Conservation (phyloP, 2,329 filamentous ascomycete genomes). For the Cordyceps cicadae region DNA sequence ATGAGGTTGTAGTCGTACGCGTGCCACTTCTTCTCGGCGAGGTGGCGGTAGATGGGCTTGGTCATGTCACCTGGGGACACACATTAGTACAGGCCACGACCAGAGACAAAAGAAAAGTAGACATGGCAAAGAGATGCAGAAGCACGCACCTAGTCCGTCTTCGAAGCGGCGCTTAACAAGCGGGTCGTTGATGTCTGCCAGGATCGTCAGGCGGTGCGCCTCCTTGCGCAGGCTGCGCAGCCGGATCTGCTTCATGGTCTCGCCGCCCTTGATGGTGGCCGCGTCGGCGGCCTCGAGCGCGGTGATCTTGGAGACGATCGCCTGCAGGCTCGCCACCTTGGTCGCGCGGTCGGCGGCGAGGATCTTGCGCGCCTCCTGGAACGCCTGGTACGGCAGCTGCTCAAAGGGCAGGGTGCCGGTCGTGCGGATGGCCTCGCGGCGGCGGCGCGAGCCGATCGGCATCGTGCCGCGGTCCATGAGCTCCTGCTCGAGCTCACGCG, state of each 20-base stretch:
- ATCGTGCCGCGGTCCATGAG: conserved; percentile 60
- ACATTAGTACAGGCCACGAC: neutral
- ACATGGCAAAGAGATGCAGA: conserved; percentile 17
- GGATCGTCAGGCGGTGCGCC: conserved; percentile 73
- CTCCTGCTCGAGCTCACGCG: conserved; percentile 49
- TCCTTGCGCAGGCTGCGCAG: conserved; percentile 24
- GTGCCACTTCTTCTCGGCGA: conserved; percentile 83
- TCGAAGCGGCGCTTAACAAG: conserved; percentile 89
- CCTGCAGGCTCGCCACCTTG: conserved; percentile 67
- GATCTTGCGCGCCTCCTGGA: conserved; percentile 87
- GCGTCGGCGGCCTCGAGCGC: conserved; percentile 52
- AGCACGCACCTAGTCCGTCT: conserved; percentile 59
- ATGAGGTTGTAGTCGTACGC: conserved; percentile 71
- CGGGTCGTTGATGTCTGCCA: conserved; percentile 92
- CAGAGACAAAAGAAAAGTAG: neutral
- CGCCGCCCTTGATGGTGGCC: conserved; percentile 50
- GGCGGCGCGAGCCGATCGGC: conserved; percentile 76
- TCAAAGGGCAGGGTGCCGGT: conserved; percentile 72
- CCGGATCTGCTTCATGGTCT: conserved; percentile 6
- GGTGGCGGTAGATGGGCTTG: conserved; percentile 89
- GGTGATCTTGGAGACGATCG: conserved; percentile 60
- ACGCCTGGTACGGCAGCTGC: conserved; percentile 92
- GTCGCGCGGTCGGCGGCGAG: conserved; percentile 70
- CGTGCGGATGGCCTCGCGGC: conserved; percentile 62
- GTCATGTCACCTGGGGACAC: conserved; percentile 77